phyloP scores from a whole-genome alignment of 2,329 filamentous ascomycete genomes.

The Clarireedia homoeocarpa region DNA sequence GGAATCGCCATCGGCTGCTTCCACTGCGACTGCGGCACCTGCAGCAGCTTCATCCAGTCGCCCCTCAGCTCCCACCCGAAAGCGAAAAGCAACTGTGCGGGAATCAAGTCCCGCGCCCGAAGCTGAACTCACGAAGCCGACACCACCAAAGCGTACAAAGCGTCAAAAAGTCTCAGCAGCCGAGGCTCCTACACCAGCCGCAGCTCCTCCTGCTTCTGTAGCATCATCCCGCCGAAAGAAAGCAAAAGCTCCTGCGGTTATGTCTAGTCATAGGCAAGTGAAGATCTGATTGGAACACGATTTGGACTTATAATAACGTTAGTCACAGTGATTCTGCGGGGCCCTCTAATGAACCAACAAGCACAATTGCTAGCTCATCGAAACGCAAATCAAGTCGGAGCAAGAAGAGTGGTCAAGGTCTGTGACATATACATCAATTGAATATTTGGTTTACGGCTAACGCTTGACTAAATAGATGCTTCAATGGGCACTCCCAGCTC shows the following conservation, averaged over 20 bases:
- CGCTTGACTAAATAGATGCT: slow-evolving; percentile 28
- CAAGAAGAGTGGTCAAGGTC: slow-evolving; percentile 56
- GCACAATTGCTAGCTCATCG: slow-evolving; percentile 51
- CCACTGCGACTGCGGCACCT: slow-evolving; percentile 35
- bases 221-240: slow-evolving; percentile 46
- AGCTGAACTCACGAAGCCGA: slow-evolving; percentile 30
- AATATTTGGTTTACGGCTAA: slow-evolving; percentile 31
- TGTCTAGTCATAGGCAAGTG: slow-evolving; percentile 66
- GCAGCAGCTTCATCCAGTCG: slow-evolving; percentile 34
- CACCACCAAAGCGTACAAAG: slow-evolving; percentile 56
- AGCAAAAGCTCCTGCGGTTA: slow-evolving; percentile 53
- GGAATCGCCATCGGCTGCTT: slow-evolving; percentile 24
- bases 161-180: slow-evolving; percentile 57
- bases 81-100: slow-evolving; percentile 63
- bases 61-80: slow-evolving; percentile 49
- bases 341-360: slow-evolving; percentile 49
- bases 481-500: slow-evolving; percentile 22
- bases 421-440: slow-evolving; percentile 14
- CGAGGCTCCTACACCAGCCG: slow-evolving; percentile 30
- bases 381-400: slow-evolving; percentile 66
- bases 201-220: slow-evolving; percentile 31
- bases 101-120: slow-evolving; percentile 40
- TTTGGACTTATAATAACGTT: slow-evolving; percentile 23
- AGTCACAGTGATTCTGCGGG: slow-evolving; percentile 51
- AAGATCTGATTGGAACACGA: slow-evolving; percentile 7